Percentiles rank a stretch among this genome's conserved stretches.
Evolutionary conservation across 2,329 filamentous ascomycete species (phyloP).

Genomic region (Amauroascus niger): DNA sequence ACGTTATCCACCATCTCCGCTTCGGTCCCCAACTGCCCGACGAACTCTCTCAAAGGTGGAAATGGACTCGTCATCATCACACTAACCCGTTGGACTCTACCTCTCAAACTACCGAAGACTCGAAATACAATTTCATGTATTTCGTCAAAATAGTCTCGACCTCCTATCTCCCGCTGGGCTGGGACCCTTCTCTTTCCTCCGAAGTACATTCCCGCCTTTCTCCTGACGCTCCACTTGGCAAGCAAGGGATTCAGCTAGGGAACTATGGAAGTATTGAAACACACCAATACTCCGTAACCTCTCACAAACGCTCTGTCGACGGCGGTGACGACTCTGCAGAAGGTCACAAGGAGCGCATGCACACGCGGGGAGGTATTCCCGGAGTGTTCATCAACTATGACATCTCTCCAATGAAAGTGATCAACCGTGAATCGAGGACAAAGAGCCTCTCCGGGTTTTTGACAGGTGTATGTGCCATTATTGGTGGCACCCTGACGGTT

Average conservation of each 20-base stretch:
- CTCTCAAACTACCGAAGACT: constrained; percentile 65
- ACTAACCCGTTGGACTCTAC: constrained; percentile 77
- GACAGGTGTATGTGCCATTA: constrained; percentile 85
- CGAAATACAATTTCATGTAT: constrained; percentile 96
- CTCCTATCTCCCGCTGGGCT: constrained; percentile 84
- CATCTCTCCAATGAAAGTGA: constrained; percentile 98
- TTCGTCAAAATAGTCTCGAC: constrained; percentile 98
- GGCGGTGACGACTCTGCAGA: constrained; percentile 79
- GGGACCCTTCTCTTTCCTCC: constrained; percentile 53
- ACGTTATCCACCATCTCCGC: constrained; percentile 76
- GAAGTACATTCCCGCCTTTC: constrained; percentile 33
- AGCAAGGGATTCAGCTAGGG: constrained; percentile 55
- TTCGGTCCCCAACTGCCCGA: constrained; percentile 89
- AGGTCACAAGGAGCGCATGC: constrained; percentile 83
- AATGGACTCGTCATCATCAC: constrained; percentile 82
- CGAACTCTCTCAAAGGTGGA: constrained; percentile 48
- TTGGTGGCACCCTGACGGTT: constrained; percentile 90
- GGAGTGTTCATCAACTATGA: constrained; percentile 99
- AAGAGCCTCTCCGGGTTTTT: constrained; percentile 91
- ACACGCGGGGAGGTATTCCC: constrained; percentile 84
- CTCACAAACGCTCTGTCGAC: constrained; percentile 77
- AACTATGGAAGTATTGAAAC: constrained; percentile 80
- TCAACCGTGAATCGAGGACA: constrained; percentile 82
- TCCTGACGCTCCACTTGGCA: constrained; percentile 55
- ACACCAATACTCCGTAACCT: constrained; percentile 96